A percentile compares a stretch with the other conserved stretches of the same genome.
Conservation (phyloP, 805 yeast species). For the Nakazawaea holstii region DNA sequence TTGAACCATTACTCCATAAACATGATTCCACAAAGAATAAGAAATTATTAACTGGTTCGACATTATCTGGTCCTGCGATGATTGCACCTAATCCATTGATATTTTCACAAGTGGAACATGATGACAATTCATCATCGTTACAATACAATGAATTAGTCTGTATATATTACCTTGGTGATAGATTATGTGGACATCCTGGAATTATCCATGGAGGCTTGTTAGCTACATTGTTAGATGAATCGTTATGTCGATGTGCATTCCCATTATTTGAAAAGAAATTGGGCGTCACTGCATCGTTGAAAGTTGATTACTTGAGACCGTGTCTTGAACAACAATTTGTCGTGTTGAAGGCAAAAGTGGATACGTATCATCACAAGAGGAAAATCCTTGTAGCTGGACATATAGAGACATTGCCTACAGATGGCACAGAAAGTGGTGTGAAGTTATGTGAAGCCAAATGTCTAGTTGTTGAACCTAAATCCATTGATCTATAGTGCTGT, state of each 20-base stretch:
- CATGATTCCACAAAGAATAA: slow-evolving; percentile 4
- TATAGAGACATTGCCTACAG: slow-evolving; percentile 27
- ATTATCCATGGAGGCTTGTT: slow-evolving; percentile 49
- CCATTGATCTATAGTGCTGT: background rate
- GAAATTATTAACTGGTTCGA: slow-evolving; percentile 11
- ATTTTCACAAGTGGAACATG: slow-evolving; percentile 6
- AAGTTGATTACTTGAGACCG: slow-evolving; percentile 34
- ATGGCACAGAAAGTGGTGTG: slow-evolving; percentile 3
- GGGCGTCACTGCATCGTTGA: slow-evolving; percentile 46
- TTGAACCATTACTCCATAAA: slow-evolving; percentile 6
- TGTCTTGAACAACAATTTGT: slow-evolving; percentile 35
- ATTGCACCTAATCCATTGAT: slow-evolving; percentile 11
- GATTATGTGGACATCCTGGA: slow-evolving; percentile 42
- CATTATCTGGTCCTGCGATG: slow-evolving; percentile 10
- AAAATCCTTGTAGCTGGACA: slow-evolving; percentile 35
- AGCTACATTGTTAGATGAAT: slow-evolving; percentile 50
- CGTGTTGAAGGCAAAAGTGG: slow-evolving; percentile 31
- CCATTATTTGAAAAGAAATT: slow-evolving; percentile 37
- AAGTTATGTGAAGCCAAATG: slow-evolving; percentile 4
- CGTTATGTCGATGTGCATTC: slow-evolving; percentile 44
- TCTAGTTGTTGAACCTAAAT: slow-evolving; percentile 11
- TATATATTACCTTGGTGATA: slow-evolving; percentile 40
- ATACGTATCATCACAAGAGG: slow-evolving; percentile 30
- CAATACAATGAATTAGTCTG: slow-evolving; percentile 36
- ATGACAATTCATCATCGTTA: background rate